Percentiles rank a stretch among this genome's conserved stretches.
These are phyloP conservation scores for Forsythia viridissima DNA, from an alignment of 257 asterid genomes.

Conservation along the genomic window DNA sequence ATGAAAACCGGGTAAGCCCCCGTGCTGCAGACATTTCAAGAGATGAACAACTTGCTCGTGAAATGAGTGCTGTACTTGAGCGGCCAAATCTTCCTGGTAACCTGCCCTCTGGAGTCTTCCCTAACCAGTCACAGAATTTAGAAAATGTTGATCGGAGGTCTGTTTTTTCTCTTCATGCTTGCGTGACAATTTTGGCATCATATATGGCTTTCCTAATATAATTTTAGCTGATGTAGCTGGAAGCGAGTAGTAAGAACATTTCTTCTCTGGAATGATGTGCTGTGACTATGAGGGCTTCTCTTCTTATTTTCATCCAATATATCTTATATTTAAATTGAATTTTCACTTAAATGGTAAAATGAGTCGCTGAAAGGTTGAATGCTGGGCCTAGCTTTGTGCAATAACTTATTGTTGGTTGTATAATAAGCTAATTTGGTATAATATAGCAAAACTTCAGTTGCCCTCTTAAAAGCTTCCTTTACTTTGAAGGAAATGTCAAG, in stretches of 20 bases:
- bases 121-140: conserved; percentile 60
- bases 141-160: conserved; percentile 70
- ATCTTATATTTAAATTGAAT: neutral
- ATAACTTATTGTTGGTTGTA: neutral
- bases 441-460: neutral
- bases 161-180: conserved; percentile 22
- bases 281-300: neutral
- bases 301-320: neutral
- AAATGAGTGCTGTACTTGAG: conserved; percentile 71
- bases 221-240: conserved; percentile 2
- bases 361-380: too few relatives aligned
- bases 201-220: neutral
- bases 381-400: too few relatives aligned
- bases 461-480: neutral
- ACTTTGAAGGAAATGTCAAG: neutral
- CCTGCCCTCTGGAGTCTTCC: conserved; percentile 53
- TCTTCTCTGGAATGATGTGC: neutral
- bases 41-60: conserved; percentile 94
- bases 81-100: conserved; percentile 67
- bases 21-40: conserved; percentile 59
- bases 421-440: neutral
- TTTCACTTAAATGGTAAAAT: too few relatives aligned
- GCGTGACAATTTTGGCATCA: neutral
- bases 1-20: conserved; percentile 44
- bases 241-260: neutral